A percentile compares a stretch with the other conserved stretches of the same genome.
phyloP scores from a whole-genome alignment of 306 rosid species.

The Lupinus albus region DNA sequence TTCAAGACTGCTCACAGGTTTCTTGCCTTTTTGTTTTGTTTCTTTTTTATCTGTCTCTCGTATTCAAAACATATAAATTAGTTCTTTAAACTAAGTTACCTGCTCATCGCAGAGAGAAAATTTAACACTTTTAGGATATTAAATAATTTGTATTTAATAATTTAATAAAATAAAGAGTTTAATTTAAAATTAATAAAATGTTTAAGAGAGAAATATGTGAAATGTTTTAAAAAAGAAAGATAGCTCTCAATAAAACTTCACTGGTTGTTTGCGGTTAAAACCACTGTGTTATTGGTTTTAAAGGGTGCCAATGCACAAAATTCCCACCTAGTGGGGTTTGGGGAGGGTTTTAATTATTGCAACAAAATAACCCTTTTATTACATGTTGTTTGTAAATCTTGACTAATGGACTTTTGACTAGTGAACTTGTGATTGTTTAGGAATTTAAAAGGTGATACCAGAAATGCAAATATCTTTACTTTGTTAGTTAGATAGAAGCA shows the following conservation, averaged over 20 bases:
- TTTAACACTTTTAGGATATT: neutral
- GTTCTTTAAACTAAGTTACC: neutral
- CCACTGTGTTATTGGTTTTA: no score
- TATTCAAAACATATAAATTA: neutral
- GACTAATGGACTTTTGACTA: no score
- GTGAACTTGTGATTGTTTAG: neutral
- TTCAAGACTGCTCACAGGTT: conserved; percentile 55
- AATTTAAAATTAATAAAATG: neutral
- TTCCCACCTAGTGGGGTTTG: no score
- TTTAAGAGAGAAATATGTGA: neutral
- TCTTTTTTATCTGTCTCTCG: conserved; percentile 14
- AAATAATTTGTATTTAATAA: neutral
- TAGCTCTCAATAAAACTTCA: conserved; percentile 3
- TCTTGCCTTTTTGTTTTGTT: neutral
- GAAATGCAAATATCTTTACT: neutral
- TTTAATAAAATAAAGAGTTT: neutral
- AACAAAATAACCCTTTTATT: conserved; percentile 11
- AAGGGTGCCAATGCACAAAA: no score
- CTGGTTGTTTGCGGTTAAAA: conserved; percentile 19
- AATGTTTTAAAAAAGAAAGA: neutral
- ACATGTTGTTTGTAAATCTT: conserved; percentile 7
- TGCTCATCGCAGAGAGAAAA: neutral
- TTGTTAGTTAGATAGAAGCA: conserved; percentile 10
- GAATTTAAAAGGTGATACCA: conserved; percentile 16
- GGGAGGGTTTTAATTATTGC: conserved; percentile 31